Base-by-base conservation (phyloP, 306 rosid genomes). In the Notholithocarpus densiflorus region DNA sequence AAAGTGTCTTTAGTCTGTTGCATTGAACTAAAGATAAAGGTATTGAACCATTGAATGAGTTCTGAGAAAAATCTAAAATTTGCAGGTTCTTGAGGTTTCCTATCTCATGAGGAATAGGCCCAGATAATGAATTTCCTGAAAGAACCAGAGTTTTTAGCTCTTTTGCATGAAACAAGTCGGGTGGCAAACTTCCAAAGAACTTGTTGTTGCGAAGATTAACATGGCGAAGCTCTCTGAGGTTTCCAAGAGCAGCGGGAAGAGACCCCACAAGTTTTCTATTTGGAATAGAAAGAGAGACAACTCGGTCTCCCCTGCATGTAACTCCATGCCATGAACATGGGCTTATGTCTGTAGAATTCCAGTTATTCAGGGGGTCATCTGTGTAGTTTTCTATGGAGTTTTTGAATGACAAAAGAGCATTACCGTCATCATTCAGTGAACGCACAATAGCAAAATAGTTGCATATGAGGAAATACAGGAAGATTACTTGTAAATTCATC, bases 61-160 rank as follows among this genome's bases (percentile, higher is more conserved):
- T 89, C 19, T 75, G 79, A 0, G 92, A 89, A 61, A 89, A 82
- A 86, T 89, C 92, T 60, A 89, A 83, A 73, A 72, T 74, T 75
- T 82, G 84, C 24, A 89, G 85, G 40, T 75, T 79, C 40, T 32
- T 79, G 10, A 89, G 87, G 70, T 84, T 82, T 56, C 92, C 90
- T 74, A 86, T 78, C 54, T 82, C 77, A 68, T 56, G 64, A 31
- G 90, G 83, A 18, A 89, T 69, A 43, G 82, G 15, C 80, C 88
- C 92, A 72, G 92, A 86, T 6, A 89, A 77, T 20, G 82, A 82
- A 84, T 89, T 89, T 1, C 90, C 89, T 60, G 80, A 82, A 75
- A 89, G 88, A 27, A 86, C 88, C 80, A 89, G 80, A 45, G 82
- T 84, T 64, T 86, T 87, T 0, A 89, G 55, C 76, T 85, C 88